Evolutionary conservation across 768 basidiomycete species (phyloP).

Genomic region (Psilocybe subaeruginosa): DNA sequence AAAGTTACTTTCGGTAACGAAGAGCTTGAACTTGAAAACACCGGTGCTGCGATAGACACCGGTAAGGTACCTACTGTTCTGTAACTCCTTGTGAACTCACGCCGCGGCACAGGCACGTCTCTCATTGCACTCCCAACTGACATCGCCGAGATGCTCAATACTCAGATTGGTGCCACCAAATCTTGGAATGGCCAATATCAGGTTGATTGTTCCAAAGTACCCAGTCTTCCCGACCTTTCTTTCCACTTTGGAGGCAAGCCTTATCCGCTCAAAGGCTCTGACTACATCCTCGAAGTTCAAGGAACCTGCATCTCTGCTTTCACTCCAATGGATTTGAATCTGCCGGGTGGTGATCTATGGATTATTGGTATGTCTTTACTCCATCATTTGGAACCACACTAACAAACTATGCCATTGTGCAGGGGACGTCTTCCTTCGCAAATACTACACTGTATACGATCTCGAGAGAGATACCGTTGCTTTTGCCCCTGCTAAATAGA

Average conservation of each 20-base stretch:
- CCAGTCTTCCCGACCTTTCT: slow-evolving; percentile 78
- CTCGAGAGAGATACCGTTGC: slow-evolving; percentile 79
- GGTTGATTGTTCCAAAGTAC: slow-evolving; percentile 85
- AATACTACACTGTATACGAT: slow-evolving; percentile 91
- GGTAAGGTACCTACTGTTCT: slow-evolving; percentile 40
- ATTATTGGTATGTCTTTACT: slow-evolving; percentile 68
- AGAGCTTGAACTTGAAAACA: slow-evolving; percentile 86
- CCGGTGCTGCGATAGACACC: slow-evolving; percentile 92
- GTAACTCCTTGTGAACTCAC: slow-evolving; percentile 11
- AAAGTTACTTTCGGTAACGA: slow-evolving; percentile 87
- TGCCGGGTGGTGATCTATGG: slow-evolving; percentile 83
- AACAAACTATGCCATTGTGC: neutral
- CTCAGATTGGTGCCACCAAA: slow-evolving; percentile 91
- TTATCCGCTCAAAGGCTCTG: slow-evolving; percentile 78
- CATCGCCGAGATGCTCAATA: slow-evolving; percentile 96
- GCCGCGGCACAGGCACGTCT: slow-evolving; percentile 68
- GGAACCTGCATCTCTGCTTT: slow-evolving; percentile 95
- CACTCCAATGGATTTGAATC: slow-evolving; percentile 86
- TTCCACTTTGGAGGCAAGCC: slow-evolving; percentile 83
- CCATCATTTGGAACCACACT: neutral
- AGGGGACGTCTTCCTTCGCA: slow-evolving; percentile 92
- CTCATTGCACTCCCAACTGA: slow-evolving; percentile 93
- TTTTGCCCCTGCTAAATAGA: slow-evolving; percentile 55
- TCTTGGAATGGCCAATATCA: slow-evolving; percentile 97
- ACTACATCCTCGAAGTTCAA: slow-evolving; percentile 90